Evolutionary conservation across 148 eudicot genomes (phyloP), one percentile per base, ranked within the genome.

Genomic region (Agrostemma githago): DNA sequence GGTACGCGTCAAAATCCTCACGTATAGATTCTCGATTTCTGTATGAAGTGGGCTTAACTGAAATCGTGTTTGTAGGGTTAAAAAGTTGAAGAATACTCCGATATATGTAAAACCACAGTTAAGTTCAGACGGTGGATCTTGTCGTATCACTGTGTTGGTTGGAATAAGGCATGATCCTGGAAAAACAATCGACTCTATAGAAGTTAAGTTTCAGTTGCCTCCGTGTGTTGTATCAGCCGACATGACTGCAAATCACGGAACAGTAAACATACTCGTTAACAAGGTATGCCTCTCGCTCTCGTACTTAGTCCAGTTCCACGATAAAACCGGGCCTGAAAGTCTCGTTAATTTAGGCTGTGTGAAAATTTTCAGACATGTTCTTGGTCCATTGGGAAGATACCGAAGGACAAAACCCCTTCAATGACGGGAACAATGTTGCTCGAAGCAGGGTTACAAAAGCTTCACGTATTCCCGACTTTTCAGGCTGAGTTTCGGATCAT

Each of bases 101-200:
- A 80, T 95, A 76, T 94, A 94, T 72, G 92, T 95, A 58, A 95
- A 95, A 86, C 98, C 98, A 41, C 98, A 95, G 82, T 77, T 95
- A 37, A 88, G 85, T 19, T 92, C 97, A 34, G 98, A 92, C 74
- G 86, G 90, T 38, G 98, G 98, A 48, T 83, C 85, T 42, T 95
- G 98, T 71, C 96, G 92, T 68, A 82, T 95, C 40, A 88, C 82
- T 76, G 92, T 95, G 68, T 70, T 95, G 83, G 96, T 92, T 68
- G 98, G 98, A 56, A 80, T 87, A 66, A 83, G 90, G 6, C 85
- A 85, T 81, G 96, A 92, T 80, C 97, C 98, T 51, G 97, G 96
- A 74, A 95, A 95, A 84, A 70, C 85, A 21, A 86, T 95, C n/a
- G 96, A 95, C 80, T 85, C 89, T n/a, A 76, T 95, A 81, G 78